Conservation (phyloP, 352 stramenopile genomes). For the Pythium sukuiense region DNA sequence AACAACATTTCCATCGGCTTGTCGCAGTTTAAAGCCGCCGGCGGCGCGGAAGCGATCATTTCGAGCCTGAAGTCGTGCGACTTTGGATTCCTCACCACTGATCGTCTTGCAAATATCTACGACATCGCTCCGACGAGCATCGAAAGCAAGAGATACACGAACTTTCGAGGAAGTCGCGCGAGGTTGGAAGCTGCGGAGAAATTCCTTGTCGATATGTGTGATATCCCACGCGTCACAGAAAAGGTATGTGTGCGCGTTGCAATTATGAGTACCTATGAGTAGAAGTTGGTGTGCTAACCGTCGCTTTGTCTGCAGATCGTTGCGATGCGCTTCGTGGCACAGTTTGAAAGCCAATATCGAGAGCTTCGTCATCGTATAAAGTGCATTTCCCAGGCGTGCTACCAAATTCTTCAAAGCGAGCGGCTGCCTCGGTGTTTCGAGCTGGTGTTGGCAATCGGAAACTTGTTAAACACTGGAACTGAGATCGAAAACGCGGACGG, state of each 20-base stretch:
- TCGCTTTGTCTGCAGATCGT: conserved; percentile 40
- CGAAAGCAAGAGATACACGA: conserved; percentile 68
- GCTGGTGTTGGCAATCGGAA: conserved; percentile 71
- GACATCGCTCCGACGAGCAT: conserved; percentile 69
- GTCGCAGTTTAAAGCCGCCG: conserved; percentile 68
- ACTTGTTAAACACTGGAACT: conserved; percentile 70
- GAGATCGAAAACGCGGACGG: conserved; percentile 67
- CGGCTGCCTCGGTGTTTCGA: conserved; percentile 75
- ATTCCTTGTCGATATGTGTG: conserved; percentile 75
- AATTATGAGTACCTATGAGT: not conserved
- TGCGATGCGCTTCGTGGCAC: conserved; percentile 61
- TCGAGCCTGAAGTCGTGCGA: conserved; percentile 48
- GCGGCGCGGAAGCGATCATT: conserved; percentile 51
- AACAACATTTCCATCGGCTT: conserved; percentile 85
- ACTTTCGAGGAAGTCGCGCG: conserved; percentile 56
- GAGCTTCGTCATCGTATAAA: conserved; percentile 48
- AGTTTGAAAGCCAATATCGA: conserved; percentile 62
- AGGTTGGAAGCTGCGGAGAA: conserved; percentile 56
- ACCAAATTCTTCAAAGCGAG: conserved; percentile 67
- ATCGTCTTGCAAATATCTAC: conserved; percentile 56
- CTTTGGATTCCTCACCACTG: conserved; percentile 57
- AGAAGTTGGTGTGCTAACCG: not conserved
- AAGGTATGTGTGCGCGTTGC: conserved; percentile 41
- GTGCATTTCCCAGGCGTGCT: conserved; percentile 58
- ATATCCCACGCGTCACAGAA: conserved; percentile 63